Conservation (phyloP, 768 basidiomycete species). For the Pleurotus eryngii region DNA sequence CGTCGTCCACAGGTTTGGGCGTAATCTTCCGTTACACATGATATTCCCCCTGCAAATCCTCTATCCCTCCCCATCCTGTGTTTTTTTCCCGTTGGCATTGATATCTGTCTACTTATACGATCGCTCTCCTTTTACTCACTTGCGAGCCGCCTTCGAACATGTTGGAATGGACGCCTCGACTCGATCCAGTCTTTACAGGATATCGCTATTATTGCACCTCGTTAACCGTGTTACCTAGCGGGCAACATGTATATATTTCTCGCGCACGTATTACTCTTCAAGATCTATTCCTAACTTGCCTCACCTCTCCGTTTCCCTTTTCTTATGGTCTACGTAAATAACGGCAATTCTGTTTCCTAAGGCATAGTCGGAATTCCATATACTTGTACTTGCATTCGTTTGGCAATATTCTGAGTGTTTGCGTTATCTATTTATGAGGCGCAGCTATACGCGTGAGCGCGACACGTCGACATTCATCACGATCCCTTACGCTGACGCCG, state of each 20-base stretch:
- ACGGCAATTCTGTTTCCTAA: slow-evolving; percentile 29
- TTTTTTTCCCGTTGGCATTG: slow-evolving; percentile 17
- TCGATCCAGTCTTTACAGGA: slow-evolving; percentile 61
- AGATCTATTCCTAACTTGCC: slow-evolving; percentile 37
- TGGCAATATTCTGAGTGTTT: background rate
- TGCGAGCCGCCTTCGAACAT: slow-evolving; percentile 37
- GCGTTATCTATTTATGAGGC: slow-evolving; percentile 13
- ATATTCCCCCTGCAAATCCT: slow-evolving; percentile 18
- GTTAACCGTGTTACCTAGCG: slow-evolving; percentile 10
- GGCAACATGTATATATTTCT: slow-evolving; percentile 20
- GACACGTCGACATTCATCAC: slow-evolving; percentile 1
- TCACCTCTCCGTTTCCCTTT: slow-evolving; percentile 29
- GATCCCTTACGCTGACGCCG: too few species aligned
- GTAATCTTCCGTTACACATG: slow-evolving; percentile 36
- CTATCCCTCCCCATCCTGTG: slow-evolving; percentile 18
- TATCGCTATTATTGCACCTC: slow-evolving; percentile 12
- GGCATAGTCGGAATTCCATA: slow-evolving; percentile 8
- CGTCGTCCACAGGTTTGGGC: slow-evolving; percentile 69
- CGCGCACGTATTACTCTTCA: slow-evolving; percentile 17
- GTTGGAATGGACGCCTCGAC: slow-evolving; percentile 45
- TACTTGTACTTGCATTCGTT: slow-evolving; percentile 6
- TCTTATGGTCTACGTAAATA: slow-evolving; percentile 44
- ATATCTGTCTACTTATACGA: slow-evolving; percentile 46
- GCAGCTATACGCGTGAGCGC: background rate
- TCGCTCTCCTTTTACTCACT: slow-evolving; percentile 48